Evolutionary conservation across 352 stramenopile species (phyloP), one percentile per base, ranked within the genome.

Genomic region (Phytopythium montanum): DNA sequence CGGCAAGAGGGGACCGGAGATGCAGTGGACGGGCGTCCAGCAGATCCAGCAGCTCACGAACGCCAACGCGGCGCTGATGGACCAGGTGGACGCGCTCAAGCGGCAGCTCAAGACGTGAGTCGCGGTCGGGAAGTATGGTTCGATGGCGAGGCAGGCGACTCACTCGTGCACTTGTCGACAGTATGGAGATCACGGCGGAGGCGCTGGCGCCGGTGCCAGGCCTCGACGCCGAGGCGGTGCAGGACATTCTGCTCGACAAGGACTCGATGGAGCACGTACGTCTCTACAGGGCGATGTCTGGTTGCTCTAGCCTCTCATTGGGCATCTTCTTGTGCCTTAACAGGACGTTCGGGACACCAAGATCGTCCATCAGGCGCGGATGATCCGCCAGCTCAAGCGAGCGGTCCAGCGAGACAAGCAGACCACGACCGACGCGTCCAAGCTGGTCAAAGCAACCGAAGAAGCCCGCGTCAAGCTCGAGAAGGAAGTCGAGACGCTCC

Each of bases 281-380:
- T 29, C 21, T 12, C 48, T 14, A 51, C 9, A 10, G 2, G 33
- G 33, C 33, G 29, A 34, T 9, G 29, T 9, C 29, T 4, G 5
- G 33, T 38, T 38, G 9, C 9, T 38, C 33, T 38, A 38, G 14
- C 33, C n/a, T n/a, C n/a, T n/a, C n/a, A n/a, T n/a, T n/a, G n/a
- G n/a, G n/a, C n/a, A n/a, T n/a, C n/a, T n/a, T n/a, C n/a, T n/a
- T n/a, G 33, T 38, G 33, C 1, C 33, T 8, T 1, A 38, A 13
- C 58, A 93, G 81, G 79, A 93, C 60, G 66, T 90, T 54, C 79
- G 81, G 8, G 77, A 94, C 46, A 60, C 74, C 13, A 92, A 93
- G 66, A 93, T 93, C 52, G 74, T 93, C 5, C 79, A 91, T 31
- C 81, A 91, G 42, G 84, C 84, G 1, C 89, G 89, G 59, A 72